A percentile compares a stretch with the other conserved stretches of the same genome.
Conservation (phyloP, 169 alveolate genomes). For the Cryptosporidium tyzzeri region DNA sequence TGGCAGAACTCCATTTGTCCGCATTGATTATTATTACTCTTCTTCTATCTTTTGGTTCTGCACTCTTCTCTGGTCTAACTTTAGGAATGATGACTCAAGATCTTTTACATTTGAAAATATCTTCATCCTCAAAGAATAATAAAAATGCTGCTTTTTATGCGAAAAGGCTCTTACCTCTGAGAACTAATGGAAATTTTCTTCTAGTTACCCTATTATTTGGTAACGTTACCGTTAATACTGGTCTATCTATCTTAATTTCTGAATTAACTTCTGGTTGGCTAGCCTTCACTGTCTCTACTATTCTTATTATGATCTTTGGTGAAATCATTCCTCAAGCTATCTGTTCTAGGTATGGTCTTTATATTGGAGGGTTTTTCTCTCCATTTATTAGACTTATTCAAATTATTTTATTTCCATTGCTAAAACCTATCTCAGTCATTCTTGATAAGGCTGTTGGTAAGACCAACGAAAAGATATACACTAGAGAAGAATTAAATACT, state of each 20-base stretch:
- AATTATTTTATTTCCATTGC: slow-evolving; percentile 80
- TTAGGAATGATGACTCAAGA: slow-evolving; percentile 90
- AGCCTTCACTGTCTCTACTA: slow-evolving; percentile 86
- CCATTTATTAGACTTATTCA: slow-evolving; percentile 80
- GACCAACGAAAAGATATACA: slow-evolving; percentile 35
- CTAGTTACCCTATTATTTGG: slow-evolving; percentile 88
- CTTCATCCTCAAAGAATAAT: slow-evolving; percentile 80
- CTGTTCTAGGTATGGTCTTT: slow-evolving; percentile 87
- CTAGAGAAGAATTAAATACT: slow-evolving; percentile 24
- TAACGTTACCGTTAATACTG: slow-evolving; percentile 89
- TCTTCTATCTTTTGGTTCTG: slow-evolving; percentile 80
- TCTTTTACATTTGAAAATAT: slow-evolving; percentile 85
- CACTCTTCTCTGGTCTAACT: slow-evolving; percentile 89
- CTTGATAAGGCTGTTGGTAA: slow-evolving; percentile 81
- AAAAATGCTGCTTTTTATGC: slow-evolving; percentile 86
- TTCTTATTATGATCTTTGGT: slow-evolving; percentile 87
- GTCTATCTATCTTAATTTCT: slow-evolving; percentile 87
- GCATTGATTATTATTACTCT: slow-evolving; percentile 73
- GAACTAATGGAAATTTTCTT: slow-evolving; percentile 88
- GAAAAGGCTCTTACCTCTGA: slow-evolving; percentile 86
- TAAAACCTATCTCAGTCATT: slow-evolving; percentile 83
- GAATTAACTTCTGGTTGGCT: slow-evolving; percentile 86
- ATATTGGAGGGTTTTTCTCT: slow-evolving; percentile 87
- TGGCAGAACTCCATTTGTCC: slow-evolving; percentile 24
- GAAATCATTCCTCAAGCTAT: slow-evolving; percentile 91